Percentiles rank a stretch among this genome's conserved stretches.
Conservation (phyloP, 306 rosid species). For the Potentilla sterilis region DNA sequence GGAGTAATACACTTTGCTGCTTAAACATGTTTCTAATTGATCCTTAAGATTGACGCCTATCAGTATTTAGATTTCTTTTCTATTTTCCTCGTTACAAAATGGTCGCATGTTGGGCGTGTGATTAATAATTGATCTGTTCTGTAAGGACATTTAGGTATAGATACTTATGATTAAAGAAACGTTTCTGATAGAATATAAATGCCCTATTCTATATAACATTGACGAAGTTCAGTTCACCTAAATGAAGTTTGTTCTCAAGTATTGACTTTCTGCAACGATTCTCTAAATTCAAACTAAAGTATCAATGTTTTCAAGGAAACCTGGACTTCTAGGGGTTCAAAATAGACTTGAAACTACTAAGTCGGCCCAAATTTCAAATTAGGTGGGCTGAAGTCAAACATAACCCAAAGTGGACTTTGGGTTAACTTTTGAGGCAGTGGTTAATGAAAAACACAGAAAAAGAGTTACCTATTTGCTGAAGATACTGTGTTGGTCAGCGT, state of each 20-base stretch:
- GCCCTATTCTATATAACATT: background rate
- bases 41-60: background rate
- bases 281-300: background rate
- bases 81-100: background rate
- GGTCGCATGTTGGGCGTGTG: background rate
- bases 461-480: conserved; percentile 1
- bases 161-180: background rate
- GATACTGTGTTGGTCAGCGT: background rate
- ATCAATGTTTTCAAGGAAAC: background rate
- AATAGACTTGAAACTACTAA: background rate
- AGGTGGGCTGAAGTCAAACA: conserved; percentile 11
- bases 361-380: conserved; percentile 5
- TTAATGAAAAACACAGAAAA: no score
- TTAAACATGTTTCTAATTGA: background rate
- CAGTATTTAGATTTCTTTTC: background rate
- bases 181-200: background rate
- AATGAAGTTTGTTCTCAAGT: background rate
- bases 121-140: background rate
- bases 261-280: conserved; percentile 3
- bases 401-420: conserved; percentile 12
- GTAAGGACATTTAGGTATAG: background rate
- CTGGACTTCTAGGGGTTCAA: background rate
- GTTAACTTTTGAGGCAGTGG: background rate
- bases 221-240: background rate
- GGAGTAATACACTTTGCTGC: background rate